These are phyloP conservation scores for Intubia oerlemansii DNA, from an alignment of 2,329 filamentous ascomycete genomes.

Conservation along the genomic window DNA sequence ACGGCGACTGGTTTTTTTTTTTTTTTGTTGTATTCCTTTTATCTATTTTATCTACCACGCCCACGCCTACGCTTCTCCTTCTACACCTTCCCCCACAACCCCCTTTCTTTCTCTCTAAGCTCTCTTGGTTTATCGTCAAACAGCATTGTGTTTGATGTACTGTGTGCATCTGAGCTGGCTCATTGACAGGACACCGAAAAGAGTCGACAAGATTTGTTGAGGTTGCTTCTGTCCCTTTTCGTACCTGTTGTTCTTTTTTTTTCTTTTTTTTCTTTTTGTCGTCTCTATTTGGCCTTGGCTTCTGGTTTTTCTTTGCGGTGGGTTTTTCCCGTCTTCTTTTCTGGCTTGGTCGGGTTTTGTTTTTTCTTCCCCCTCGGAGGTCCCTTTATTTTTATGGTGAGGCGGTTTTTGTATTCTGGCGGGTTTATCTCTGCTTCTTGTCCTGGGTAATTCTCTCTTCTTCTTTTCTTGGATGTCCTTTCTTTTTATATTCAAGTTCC, in stretches of 20 bases:
- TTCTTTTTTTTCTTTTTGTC: neutral
- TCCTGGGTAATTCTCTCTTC: neutral
- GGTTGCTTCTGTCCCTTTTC: neutral
- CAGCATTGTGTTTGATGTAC: too few relatives aligned
- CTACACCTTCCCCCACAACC: too few relatives aligned
- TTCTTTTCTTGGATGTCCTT: neutral
- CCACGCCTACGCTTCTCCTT: too few relatives aligned
- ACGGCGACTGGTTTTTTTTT: conserved; percentile 4
- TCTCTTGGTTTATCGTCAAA: too few relatives aligned
- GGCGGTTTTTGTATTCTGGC: too few relatives aligned
- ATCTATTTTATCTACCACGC: neutral
- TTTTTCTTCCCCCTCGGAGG: neutral
- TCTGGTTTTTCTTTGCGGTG: neutral
- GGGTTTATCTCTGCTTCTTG: neutral
- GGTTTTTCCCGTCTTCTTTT: neutral
- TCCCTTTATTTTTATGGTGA: neutral
- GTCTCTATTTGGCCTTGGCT: neutral
- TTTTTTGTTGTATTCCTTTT: conserved; percentile 3
- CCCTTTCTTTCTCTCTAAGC: too few relatives aligned
- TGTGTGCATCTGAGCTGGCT: too few relatives aligned
- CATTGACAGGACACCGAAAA: neutral
- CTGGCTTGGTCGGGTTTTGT: neutral
- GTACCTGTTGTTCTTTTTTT: neutral
- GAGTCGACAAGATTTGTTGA: neutral
- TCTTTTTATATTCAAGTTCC: neutral